Evolutionary conservation across 2,329 filamentous ascomycete genomes (phyloP).

Genomic region (Penicillium sp.): DNA sequence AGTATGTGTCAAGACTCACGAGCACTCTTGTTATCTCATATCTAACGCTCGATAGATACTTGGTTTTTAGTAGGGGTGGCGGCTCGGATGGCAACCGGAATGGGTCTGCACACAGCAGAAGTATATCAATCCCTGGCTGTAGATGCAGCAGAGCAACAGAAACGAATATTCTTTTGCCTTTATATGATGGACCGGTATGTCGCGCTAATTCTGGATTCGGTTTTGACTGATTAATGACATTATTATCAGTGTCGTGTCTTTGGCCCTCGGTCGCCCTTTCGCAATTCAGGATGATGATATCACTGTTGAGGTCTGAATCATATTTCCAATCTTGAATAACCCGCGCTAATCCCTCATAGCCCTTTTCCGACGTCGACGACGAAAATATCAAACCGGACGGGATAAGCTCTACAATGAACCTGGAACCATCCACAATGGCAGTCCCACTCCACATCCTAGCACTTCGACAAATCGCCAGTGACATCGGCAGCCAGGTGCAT

Average conservation of each 20-base stretch:
- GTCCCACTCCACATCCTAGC: conserved; percentile 47
- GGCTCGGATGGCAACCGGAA: conserved; percentile 46
- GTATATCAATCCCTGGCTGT: conserved; percentile 36
- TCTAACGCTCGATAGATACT: conserved; percentile 34
- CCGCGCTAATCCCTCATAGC: conserved; percentile 19
- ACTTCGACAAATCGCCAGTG: conserved; percentile 44
- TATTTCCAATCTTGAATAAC: neutral
- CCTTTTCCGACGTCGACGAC: conserved; percentile 41
- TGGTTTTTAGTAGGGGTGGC: conserved; percentile 51
- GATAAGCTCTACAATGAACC: conserved; percentile 20
- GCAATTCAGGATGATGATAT: conserved; percentile 51
- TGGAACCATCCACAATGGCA: conserved; percentile 40
- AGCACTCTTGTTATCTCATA: neutral
- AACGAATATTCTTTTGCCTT: conserved; percentile 49
- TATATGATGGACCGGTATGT: conserved; percentile 51
- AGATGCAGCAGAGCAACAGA: conserved; percentile 39
- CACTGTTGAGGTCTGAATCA: conserved; percentile 34
- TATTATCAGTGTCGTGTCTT: conserved; percentile 43
- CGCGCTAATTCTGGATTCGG: neutral
- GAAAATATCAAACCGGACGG: conserved; percentile 30
- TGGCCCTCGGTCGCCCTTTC: conserved; percentile 48
- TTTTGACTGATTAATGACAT: no score
- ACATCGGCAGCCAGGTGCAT: conserved; percentile 44
- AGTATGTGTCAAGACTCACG: conserved; percentile 32
- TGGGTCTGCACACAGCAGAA: conserved; percentile 43